Conservation (phyloP, 2,329 filamentous ascomycete species). For the Myriosclerotinia curreyana region DNA sequence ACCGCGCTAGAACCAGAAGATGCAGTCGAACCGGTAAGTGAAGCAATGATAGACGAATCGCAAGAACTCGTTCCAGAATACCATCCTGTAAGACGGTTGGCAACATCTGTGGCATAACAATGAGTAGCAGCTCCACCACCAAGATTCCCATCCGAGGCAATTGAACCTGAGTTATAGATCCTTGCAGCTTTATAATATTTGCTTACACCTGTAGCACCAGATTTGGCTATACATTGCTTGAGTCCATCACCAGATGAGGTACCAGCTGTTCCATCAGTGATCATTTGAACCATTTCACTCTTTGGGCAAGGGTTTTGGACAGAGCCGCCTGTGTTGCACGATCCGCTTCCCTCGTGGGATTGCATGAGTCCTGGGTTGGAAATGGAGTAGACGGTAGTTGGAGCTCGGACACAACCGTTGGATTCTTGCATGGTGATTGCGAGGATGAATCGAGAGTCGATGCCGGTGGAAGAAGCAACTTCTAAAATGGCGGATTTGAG, state of each 20-base stretch:
- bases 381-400: slow-evolving; percentile 23
- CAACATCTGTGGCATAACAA: slow-evolving; percentile 34
- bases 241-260: slow-evolving; percentile 35
- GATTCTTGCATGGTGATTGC: slow-evolving; percentile 41
- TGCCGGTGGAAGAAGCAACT: slow-evolving; percentile 22
- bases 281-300: slow-evolving; percentile 36
- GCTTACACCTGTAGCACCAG: slow-evolving; percentile 33
- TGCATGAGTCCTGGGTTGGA: slow-evolving; percentile 36
- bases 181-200: slow-evolving; percentile 42
- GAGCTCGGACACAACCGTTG: slow-evolving; percentile 33
- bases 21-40: slow-evolving; percentile 9
- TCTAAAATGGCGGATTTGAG: slow-evolving; percentile 23
- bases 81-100: slow-evolving; percentile 31
- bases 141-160: slow-evolving; percentile 39
- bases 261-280: slow-evolving; percentile 37
- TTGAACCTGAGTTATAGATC: slow-evolving; percentile 44
- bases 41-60: slow-evolving; percentile 24
- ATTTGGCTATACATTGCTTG: slow-evolving; percentile 29
- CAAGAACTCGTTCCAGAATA: slow-evolving; percentile 24
- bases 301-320: slow-evolving; percentile 23
- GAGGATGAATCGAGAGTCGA: slow-evolving; percentile 36
- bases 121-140: slow-evolving; percentile 30
- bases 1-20: neutral
- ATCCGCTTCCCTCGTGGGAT: slow-evolving; percentile 26
- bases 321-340: slow-evolving; percentile 28